These are phyloP conservation scores for Periglandula ipomoeae DNA, from an alignment of 2,329 filamentous ascomycete genomes.

Conservation along the genomic window DNA sequence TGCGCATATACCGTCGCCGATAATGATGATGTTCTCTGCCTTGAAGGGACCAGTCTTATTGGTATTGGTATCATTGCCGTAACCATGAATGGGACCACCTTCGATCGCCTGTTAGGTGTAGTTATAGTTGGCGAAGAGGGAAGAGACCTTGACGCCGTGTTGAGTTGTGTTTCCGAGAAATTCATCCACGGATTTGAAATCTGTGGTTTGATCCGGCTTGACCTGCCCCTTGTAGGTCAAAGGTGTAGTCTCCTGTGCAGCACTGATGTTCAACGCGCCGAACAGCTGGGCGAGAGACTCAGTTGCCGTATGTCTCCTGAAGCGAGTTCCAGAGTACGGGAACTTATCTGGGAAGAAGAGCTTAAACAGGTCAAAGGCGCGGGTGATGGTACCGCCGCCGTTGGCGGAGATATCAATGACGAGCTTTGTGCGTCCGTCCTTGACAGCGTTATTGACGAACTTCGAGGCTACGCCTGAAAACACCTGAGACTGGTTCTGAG, in stretches of 20 bases:
- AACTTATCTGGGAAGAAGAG: constrained; percentile 22
- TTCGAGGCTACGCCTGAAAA: constrained; percentile 5
- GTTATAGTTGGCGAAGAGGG: constrained; percentile 1
- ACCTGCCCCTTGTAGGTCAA: not conserved
- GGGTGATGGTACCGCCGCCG: constrained; percentile 41
- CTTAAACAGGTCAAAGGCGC: constrained; percentile 39
- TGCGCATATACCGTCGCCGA: constrained; percentile 49
- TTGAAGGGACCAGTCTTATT: constrained; percentile 19
- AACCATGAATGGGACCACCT: not conserved
- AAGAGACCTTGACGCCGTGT: not conserved
- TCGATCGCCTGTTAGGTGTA: constrained; percentile 8
- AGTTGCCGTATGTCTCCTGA: constrained; percentile 1
- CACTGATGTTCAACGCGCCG: not conserved
- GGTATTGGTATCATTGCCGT: constrained; percentile 1
- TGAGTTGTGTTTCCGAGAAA: not conserved
- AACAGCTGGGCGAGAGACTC: not conserved
- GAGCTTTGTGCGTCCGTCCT: constrained; percentile 31
- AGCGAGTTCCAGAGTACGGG: constrained; percentile 5
- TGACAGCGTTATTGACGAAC: constrained; percentile 29
- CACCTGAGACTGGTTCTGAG: constrained; percentile 9
- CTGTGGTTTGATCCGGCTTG: not conserved
- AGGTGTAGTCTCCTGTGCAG: not conserved
- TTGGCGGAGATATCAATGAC: constrained; percentile 57
- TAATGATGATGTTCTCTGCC: constrained; percentile 29
- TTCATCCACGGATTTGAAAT: not conserved